Evolutionary conservation across 2,329 filamentous ascomycete genomes (phyloP), one percentile per base, ranked within the genome.

Genomic region (Cordyceps farinosa): DNA sequence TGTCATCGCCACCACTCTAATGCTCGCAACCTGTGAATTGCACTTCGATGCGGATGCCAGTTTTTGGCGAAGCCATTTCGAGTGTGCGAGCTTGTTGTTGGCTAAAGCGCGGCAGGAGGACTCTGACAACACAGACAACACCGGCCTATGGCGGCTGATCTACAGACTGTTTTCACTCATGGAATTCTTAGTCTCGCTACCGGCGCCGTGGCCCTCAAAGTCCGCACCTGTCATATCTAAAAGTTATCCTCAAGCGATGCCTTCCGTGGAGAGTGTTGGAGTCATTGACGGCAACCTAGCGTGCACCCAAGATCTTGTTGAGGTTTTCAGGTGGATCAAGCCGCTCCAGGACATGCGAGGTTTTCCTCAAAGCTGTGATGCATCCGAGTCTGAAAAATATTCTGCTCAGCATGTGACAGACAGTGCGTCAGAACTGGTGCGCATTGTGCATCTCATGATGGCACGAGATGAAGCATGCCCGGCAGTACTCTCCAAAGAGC

Each of bases 11-110:
- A 55, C 62, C 5, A 51, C 56, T 5, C 30, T 64, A 1, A 60
- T 64, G 62, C 50, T 64, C 5, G 54, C 62, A 17, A 60, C 55
- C 11, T 59, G 55, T 42, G 56, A 64, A n/a, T 29, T 64, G 42
- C 62, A 57, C 3, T 64, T 59, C 30, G 51, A 48, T 11, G 40
- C 62, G 0, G 48, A 64, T 13, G 48, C 48, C 5, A 52, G 44
- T 3, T 42, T 22, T 15, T 64, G 62, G 62, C 11, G 55, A 22
- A 53, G 32, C 3, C 62, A 64, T 34, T 64, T 64, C n/a, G 55
- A 64, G 7, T 64, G 38, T 32, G 55, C 62, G 27, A 48, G 48
- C 17, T 11, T 36, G 8, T 15, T 64, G 29, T 11, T 59, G 47
- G 40, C 40, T 7, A 38, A 54, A 9, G 32, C 47, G 13, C 17